Evolutionary conservation across 305 asterid species (phyloP), one percentile per base, ranked within the genome.

Genomic region (Lippia alba): DNA sequence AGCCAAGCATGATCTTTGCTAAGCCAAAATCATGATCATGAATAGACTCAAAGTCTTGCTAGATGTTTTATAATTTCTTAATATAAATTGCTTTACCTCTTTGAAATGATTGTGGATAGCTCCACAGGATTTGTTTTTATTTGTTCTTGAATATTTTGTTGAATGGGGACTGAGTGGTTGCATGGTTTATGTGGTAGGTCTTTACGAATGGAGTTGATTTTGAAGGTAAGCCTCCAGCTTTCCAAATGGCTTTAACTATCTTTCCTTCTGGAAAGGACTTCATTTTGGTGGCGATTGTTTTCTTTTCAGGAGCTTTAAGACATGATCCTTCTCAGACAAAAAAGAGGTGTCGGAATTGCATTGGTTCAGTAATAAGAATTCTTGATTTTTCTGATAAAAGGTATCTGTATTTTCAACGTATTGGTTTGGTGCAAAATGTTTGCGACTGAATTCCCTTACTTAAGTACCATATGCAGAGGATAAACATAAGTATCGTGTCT

Each of bases 301-400:
- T 70, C 46, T 78, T 61, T 76, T 54, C 78, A 93, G 98, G 86
- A 73, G 77, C 67, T 74, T 74, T 32, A 70, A 62, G 73, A 69
- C 56, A 46, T 48, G 69, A 81, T 61, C 74, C 86, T 81, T 75
- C 79, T 70, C 74, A 64, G 69, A 80, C 74, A 64, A 82, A 78
- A 74, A 80, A 71, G 78, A 72, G 73, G 76, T 74, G 82, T 33
- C 78, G 24, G 66, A 88, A 83, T 76, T 94, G 99, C 84, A 84
- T 87, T 64, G 97, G 96, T 40, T 78, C 86, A 58, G 75, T 91
- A 18, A 77, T 94, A 59, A 84, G 83, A 72, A 74, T 89, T 75
- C 66, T 69, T 73, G 81, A 76, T 67, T 72, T 79, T 67, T 76
- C 82, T 44, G 87, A 89, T 69, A 76, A 72, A 64, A 89, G 99